Base-by-base conservation (phyloP, 805 yeast genomes). In the Isabelozyma rhagii region DNA sequence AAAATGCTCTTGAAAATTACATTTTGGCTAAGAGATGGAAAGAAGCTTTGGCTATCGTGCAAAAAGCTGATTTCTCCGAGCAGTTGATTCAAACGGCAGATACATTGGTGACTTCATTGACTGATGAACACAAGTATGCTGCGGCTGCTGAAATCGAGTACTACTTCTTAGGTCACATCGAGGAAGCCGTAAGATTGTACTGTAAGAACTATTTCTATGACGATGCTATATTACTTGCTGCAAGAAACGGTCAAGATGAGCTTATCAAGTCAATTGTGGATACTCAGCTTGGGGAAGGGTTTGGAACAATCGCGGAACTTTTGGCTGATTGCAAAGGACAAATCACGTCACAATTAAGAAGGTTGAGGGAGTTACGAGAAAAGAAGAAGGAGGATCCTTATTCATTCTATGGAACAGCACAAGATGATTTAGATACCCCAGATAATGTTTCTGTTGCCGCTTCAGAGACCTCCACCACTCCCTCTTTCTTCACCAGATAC, bases 401-500 rank as follows among this genome's bases (percentile, higher is more conserved):
- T 62, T 85, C 88, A 1, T 93, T 89, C 62, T 92, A 85, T 62
- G 96, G 94, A 11, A 81, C 80, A 43, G 80, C 79, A 17, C 79
- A 72, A 17, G 79, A 75, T 40, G 84, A 75, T 28, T 54, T 69
- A 49, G 96, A 89, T 60, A 82, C 89, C 11, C 92, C 97, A 1
- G 99, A 94, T 66, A 89, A 92, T 64, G 94, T 94, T 8, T 92
- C 98, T 0, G 80, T 94, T 55, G 98, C 97, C 0, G 94, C 96
- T 1, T 87, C 97, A 0, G 97, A 91, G 65, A 84, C 96, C 0
- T 89, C 97, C 0, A 89, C 96, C 0, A 87, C 89, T 28, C 96
- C 93, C 39, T 91, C 98, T 0, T 89, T 92, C 66, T 89, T 90
- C 72, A 94, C 99, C 0, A 80, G 96, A 63, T 94, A 94, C 67